phyloP scores from a whole-genome alignment of 1,284 basidiomycete species.

The Volvariella volvacea region DNA sequence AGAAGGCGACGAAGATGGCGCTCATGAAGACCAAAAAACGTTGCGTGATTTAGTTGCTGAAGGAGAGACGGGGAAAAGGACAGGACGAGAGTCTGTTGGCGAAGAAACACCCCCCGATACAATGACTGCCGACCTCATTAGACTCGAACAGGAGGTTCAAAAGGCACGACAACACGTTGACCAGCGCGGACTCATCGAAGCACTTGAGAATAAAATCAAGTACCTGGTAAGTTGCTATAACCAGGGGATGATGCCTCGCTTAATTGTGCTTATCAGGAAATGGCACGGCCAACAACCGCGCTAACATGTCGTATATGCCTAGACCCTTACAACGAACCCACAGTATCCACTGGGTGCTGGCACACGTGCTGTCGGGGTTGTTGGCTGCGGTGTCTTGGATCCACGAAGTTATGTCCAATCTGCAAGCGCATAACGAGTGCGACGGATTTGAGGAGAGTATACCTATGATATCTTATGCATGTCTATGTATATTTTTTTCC shows the following conservation, averaged over 20 bases:
- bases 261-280: slow-evolving; percentile 29
- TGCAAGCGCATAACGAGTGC: slow-evolving; percentile 77
- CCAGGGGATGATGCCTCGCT: background rate
- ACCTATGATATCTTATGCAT: slow-evolving; percentile 27
- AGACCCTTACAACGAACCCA: slow-evolving; percentile 69
- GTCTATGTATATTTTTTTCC: slow-evolving; percentile 2
- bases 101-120: background rate
- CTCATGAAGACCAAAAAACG: slow-evolving; percentile 24
- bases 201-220: slow-evolving; percentile 56
- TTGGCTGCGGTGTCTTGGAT: slow-evolving; percentile 74
- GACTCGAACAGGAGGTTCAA: slow-evolving; percentile 42
- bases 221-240: slow-evolving; percentile 40
- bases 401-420: slow-evolving; percentile 75
- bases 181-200: slow-evolving; percentile 37
- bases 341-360: slow-evolving; percentile 79
- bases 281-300: slow-evolving; percentile 36
- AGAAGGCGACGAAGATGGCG: slow-evolving; percentile 28
- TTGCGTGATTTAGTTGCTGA: slow-evolving; percentile 46
- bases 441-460: slow-evolving; percentile 63
- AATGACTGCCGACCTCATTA: slow-evolving; percentile 32
- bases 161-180: slow-evolving; percentile 43
- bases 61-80: slow-evolving; percentile 34
- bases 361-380: slow-evolving; percentile 76
- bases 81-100: slow-evolving; percentile 11
- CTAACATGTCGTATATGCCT: slow-evolving; percentile 69